Conservation (phyloP, 2,329 filamentous ascomycete genomes). For the Pseudocercospora musae region DNA sequence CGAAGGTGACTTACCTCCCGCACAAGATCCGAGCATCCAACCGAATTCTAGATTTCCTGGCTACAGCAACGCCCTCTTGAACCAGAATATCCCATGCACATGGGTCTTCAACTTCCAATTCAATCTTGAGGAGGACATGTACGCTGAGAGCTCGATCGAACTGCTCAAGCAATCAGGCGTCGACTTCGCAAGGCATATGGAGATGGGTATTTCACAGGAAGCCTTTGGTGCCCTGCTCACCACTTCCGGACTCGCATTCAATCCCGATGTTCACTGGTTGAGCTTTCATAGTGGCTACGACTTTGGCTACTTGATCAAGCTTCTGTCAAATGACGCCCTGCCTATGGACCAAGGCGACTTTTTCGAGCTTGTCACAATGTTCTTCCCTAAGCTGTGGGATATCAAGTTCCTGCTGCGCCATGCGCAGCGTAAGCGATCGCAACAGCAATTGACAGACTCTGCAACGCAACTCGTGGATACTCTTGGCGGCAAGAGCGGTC, state of each 20-base stretch:
- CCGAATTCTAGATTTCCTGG: constrained; percentile 36
- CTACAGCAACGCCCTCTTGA: constrained; percentile 41
- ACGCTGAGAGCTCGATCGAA: constrained; percentile 89
- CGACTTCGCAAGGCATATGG: constrained; percentile 78
- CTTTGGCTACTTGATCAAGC: constrained; percentile 94
- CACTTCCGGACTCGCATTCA: constrained; percentile 84
- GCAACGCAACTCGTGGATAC: constrained; percentile 65
- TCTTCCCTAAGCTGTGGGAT: constrained; percentile 91
- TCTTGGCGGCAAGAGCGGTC: constrained; percentile 83
- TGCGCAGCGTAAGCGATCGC: constrained; percentile 52
- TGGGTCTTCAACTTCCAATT: constrained; percentile 99
- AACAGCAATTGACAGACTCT: constrained; percentile 16
- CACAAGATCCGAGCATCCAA: constrained; percentile 52
- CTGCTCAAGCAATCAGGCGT: constrained; percentile 89
- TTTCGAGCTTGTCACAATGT: constrained; percentile 81
- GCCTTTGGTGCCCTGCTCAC: constrained; percentile 88
- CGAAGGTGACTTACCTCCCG: constrained; percentile 80
- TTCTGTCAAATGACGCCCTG: constrained; percentile 76
- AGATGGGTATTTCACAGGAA: constrained; percentile 84
- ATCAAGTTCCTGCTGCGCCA: constrained; percentile 97
- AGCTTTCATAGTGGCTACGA: constrained; percentile 98
- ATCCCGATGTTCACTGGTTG: constrained; percentile 89
- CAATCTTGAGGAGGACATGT: constrained; percentile 93
- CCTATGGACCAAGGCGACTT: constrained; percentile 90
- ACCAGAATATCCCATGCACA: constrained; percentile 67